phyloP scores from a whole-genome alignment of 805 yeast species.

The Wickerhamomyces bisporus region DNA sequence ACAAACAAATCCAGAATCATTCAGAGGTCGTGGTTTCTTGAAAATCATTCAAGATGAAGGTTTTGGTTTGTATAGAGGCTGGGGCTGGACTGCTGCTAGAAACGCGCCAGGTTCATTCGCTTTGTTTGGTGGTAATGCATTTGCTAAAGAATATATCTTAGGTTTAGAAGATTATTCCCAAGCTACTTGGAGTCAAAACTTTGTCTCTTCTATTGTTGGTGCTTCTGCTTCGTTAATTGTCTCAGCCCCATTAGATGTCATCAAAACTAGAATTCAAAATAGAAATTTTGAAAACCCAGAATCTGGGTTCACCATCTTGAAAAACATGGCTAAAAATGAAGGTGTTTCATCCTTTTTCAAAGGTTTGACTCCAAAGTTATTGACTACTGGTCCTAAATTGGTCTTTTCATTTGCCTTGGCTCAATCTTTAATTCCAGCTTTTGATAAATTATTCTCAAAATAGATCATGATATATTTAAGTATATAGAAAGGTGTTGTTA shows the following conservation, averaged over 20 bases:
- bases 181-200: conserved; percentile 95
- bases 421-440: conserved; percentile 93
- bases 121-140: conserved; percentile 96
- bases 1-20: conserved; percentile 99
- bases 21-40: conserved; percentile 94
- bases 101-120: conserved; percentile 99
- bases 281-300: conserved; percentile 93
- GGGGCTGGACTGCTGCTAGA: conserved; percentile 99
- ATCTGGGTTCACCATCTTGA: conserved; percentile 85
- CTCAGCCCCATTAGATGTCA: conserved; percentile 96
- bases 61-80: conserved; percentile 88
- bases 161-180: conserved; percentile 79
- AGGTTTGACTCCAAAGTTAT: conserved; percentile 92
- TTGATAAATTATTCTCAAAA: conserved; percentile 59
- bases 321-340: conserved; percentile 89
- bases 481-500: neutral
- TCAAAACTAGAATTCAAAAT: conserved; percentile 98
- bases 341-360: conserved; percentile 89
- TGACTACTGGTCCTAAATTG: conserved; percentile 97
- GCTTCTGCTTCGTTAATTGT: conserved; percentile 96
- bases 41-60: conserved; percentile 89
- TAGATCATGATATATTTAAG: neutral
- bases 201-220: conserved; percentile 90
- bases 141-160: conserved; percentile 93
- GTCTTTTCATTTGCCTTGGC: conserved; percentile 98